Evolutionary conservation across 1,284 basidiomycete species (phyloP), one percentile per base, ranked within the genome.

Genomic region (Mycosarcoma maydis): DNA sequence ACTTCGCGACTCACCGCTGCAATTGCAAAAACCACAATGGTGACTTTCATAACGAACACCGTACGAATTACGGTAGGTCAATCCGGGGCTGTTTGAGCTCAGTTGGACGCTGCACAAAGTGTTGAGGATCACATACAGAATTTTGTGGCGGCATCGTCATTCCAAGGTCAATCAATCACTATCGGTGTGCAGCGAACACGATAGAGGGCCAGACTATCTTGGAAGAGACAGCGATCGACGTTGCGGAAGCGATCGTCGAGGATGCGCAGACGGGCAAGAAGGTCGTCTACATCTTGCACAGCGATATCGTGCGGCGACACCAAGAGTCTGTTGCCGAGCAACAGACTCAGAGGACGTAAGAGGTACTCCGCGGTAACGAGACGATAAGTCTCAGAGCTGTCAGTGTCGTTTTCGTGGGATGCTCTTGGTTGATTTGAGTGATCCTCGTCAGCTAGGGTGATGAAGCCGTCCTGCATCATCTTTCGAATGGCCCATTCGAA

Each of bases 391-490:
- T 68, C 65, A 8, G 20, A 38, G 44, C 23, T 47, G 13, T 17
- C 30, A 6, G 26, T 3, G 4, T 38, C 23, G n/a, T 20, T 17
- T 7, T 16, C 7, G 20, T 7, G 38, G 17, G 27, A 37, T 24
- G 27, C 3, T 5, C 16, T 14, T 27, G 13, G 14, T 9, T 5
- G 24, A 5, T 23, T 24, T 26, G 42, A 30, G 30, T 34, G 17
- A 17, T 42, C 29, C 6, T 11, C 7, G 8, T 55, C 53, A 20
- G 53, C 55, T 3, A 73, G 39, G n/a, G 39, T 32, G 41, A 73
- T 55, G 51, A 60, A 66, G 22, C 71, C 71, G 22, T 73, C 67
- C 17, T 51, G 49, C 60, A 73, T 50, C 67, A 73, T 73, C 30
- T 60, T 64, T 9, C 71, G 56, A 17, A 67, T 36, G n/a, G 56